These are phyloP conservation scores for Blastocladiella britannica DNA, from an alignment of 192 early-diverging fungal species.

Conservation along the genomic window DNA sequence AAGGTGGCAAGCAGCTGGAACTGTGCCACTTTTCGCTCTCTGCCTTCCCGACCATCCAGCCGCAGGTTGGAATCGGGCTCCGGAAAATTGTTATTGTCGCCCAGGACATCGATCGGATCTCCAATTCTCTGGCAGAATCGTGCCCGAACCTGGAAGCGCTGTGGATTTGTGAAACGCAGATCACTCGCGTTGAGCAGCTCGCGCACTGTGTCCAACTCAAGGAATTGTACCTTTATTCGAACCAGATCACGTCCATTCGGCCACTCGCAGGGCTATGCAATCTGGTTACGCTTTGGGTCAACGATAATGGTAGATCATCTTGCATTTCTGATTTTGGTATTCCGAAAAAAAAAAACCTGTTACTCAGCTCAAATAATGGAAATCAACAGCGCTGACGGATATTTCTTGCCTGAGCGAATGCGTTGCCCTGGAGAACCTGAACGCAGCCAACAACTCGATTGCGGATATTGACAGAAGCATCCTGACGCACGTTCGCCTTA, in stretches of 20 bases:
- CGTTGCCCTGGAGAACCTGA: neutral
- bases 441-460: neutral
- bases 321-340: neutral
- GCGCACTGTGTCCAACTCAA: neutral
- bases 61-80: neutral
- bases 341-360: neutral
- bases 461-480: neutral
- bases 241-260: neutral
- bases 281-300: neutral
- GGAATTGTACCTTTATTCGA: neutral
- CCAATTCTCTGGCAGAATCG: neutral
- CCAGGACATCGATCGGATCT: neutral
- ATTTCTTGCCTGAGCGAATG: neutral
- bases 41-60: neutral
- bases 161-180: neutral
- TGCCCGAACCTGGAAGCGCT: neutral
- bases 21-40: neutral
- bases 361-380: neutral
- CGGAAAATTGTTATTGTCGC: neutral
- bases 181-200: neutral
- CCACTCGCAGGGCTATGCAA: neutral
- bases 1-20: too few relatives aligned
- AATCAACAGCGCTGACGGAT: neutral
- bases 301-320: neutral
- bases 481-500: neutral